phyloP scores from a whole-genome alignment of 495 filamentous ascomycete species.

The Talaromyces thailandensis region DNA sequence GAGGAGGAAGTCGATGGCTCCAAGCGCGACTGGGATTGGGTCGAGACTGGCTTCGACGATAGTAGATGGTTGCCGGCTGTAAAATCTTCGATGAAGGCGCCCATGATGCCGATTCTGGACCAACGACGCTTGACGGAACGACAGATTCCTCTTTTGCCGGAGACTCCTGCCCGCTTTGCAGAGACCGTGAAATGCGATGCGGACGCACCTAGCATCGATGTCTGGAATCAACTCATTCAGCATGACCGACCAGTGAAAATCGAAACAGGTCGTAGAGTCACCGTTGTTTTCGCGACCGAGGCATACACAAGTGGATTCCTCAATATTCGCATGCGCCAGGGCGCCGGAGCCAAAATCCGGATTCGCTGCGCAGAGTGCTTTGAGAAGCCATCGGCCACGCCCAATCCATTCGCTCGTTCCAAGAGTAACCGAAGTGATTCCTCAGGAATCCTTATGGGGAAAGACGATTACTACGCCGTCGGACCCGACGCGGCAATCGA shows the following conservation, averaged over 20 bases:
- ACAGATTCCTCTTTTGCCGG: conserved; percentile 13
- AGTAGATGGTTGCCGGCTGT: conserved; percentile 11
- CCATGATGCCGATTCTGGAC: conserved; percentile 18
- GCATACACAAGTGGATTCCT: conserved; percentile 15
- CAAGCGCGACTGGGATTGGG: conserved; percentile 9
- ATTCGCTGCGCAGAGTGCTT: conserved; percentile 18
- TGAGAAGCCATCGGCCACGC: conserved; percentile 14
- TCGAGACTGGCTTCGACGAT: conserved; percentile 12
- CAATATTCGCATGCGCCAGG: conserved; percentile 10
- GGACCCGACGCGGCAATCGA: not conserved
- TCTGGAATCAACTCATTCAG: conserved; percentile 7
- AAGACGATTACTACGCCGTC: conserved; percentile 15
- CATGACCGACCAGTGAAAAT: conserved; percentile 7
- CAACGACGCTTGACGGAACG: conserved; percentile 14
- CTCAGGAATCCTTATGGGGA: conserved; percentile 12
- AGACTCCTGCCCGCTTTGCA: not conserved
- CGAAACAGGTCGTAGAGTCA: conserved; percentile 6
- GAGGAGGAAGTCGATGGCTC: conserved; percentile 13
- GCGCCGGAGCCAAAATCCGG: conserved; percentile 8
- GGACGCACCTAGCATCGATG: conserved; percentile 5
- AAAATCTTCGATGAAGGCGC: conserved; percentile 8
- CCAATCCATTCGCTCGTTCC: conserved; percentile 13
- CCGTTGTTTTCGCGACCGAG: conserved; percentile 9
- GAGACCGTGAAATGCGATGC: not conserved
- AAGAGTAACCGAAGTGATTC: conserved; percentile 12